phyloP scores from a whole-genome alignment of 2,329 filamentous ascomycete genomes.

The Fusarium papillatum region DNA sequence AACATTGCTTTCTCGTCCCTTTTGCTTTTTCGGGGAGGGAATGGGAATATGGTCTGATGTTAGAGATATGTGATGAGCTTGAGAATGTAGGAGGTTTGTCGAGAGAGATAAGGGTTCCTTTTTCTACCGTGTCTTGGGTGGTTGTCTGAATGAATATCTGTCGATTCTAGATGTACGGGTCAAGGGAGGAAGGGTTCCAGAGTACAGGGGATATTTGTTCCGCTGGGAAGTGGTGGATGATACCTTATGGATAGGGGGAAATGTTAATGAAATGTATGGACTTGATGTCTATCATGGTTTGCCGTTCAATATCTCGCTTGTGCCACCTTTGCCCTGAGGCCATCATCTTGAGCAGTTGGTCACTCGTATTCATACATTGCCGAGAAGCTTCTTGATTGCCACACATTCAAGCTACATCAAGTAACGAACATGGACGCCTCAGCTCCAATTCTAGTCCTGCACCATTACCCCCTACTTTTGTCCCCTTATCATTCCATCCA shows the following conservation, averaged over 20 bases:
- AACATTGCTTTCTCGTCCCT: constrained; percentile 5
- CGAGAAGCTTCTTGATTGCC: neutral
- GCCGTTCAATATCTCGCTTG: neutral
- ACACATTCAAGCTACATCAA: neutral
- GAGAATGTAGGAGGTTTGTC: neutral
- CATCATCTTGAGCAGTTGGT: neutral
- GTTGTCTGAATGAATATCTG: constrained; percentile 15
- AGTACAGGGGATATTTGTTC: neutral
- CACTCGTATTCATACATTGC: neutral
- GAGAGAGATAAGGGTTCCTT: neutral
- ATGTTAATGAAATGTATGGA: constrained; percentile 15
- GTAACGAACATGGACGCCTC: constrained; percentile 5
- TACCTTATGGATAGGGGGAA: constrained; percentile 20
- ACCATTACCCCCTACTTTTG: neutral
- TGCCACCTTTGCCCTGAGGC: neutral
- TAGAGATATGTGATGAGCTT: neutral
- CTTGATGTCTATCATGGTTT: neutral
- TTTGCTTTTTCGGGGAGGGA: neutral
- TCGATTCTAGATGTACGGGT: constrained; percentile 7
- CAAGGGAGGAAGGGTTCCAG: neutral
- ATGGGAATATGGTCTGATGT: neutral
- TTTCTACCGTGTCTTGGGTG: neutral
- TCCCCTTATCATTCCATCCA: constrained; percentile 21
- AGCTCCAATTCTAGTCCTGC: neutral
- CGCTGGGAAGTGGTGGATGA: constrained; percentile 17